A percentile compares a stretch with the other conserved stretches of the same genome.
These are phyloP conservation scores for Ustilago xerochloae DNA, from an alignment of 1,284 basidiomycete species.

Conservation along the genomic window DNA sequence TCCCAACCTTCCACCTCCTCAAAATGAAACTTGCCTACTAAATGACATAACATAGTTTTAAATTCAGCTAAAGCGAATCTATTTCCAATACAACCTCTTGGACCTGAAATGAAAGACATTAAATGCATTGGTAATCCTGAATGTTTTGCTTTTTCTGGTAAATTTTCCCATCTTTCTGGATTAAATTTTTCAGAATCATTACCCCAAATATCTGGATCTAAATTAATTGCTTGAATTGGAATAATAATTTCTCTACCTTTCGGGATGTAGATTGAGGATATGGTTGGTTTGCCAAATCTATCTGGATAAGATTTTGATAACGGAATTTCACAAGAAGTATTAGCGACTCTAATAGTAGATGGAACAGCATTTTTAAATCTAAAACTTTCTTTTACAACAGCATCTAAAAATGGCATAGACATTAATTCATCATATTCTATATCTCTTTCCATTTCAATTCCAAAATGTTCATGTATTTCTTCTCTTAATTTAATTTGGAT, in stretches of 20 bases:
- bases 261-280: slow-evolving; percentile 50
- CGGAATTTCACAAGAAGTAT: slow-evolving; percentile 50
- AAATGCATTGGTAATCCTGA: slow-evolving; percentile 43
- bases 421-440: slow-evolving; percentile 55
- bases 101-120: slow-evolving; percentile 61
- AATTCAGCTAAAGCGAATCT: slow-evolving; percentile 62
- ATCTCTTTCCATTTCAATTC: slow-evolving; percentile 32
- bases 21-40: slow-evolving; percentile 53
- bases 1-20: slow-evolving; percentile 49
- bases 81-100: slow-evolving; percentile 61
- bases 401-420: slow-evolving; percentile 57
- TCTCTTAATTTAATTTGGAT: slow-evolving; percentile 53
- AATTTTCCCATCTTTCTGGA: slow-evolving; percentile 60
- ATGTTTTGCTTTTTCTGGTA: slow-evolving; percentile 31
- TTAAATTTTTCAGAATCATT: slow-evolving; percentile 48
- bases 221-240: slow-evolving; percentile 54
- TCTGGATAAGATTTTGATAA: slow-evolving; percentile 51
- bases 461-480: slow-evolving; percentile 55
- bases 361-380: slow-evolving; percentile 52
- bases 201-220: slow-evolving; percentile 52
- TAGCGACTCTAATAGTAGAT: slow-evolving; percentile 48
- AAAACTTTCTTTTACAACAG: slow-evolving; percentile 56
- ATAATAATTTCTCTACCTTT: slow-evolving; percentile 52
- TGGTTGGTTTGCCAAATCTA: slow-evolving; percentile 38
- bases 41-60: slow-evolving; percentile 55